These are phyloP conservation scores for Polygonum aviculare DNA, from an alignment of 148 eudicot species.

Conservation along the genomic window DNA sequence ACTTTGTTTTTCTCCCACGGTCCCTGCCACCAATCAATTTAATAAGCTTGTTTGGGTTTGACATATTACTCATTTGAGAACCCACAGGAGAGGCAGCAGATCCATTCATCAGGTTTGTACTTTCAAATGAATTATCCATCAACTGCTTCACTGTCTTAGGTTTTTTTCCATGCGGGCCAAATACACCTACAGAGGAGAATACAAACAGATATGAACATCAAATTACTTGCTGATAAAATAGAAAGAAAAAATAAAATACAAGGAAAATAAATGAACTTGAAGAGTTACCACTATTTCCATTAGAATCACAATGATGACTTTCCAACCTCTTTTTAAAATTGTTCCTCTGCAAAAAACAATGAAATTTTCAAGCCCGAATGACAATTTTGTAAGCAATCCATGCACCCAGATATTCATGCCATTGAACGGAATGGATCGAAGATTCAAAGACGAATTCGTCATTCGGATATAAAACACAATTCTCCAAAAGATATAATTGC, in stretches of 20 bases:
- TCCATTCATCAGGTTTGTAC: constrained; percentile 33
- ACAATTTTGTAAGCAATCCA: background rate
- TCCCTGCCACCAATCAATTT: constrained; percentile 71
- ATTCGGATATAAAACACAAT: background rate
- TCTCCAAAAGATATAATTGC: background rate
- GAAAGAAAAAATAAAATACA: constrained; percentile 1
- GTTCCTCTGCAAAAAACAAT: constrained; percentile 47
- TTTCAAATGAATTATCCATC: constrained; percentile 59
- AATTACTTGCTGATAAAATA: background rate
- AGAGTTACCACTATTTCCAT: constrained; percentile 60
- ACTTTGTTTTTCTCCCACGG: constrained; percentile 61
- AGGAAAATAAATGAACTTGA: background rate
- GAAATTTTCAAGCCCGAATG: background rate
- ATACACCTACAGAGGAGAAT: constrained; percentile 35
- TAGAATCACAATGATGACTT: constrained; percentile 52
- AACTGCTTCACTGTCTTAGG: constrained; percentile 55
- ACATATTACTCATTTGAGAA: constrained; percentile 87
- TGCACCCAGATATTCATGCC: background rate
- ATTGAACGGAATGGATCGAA: background rate
- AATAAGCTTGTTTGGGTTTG: constrained; percentile 68
- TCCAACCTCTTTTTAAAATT: constrained; percentile 53
- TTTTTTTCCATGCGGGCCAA: constrained; percentile 57
- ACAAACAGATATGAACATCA: background rate
- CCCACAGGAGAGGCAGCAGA: constrained; percentile 73
- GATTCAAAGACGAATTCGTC: background rate